Evolutionary conservation across 2,329 filamentous ascomycete species (phyloP).

Genomic region (Endoconidiophora polonica): DNA sequence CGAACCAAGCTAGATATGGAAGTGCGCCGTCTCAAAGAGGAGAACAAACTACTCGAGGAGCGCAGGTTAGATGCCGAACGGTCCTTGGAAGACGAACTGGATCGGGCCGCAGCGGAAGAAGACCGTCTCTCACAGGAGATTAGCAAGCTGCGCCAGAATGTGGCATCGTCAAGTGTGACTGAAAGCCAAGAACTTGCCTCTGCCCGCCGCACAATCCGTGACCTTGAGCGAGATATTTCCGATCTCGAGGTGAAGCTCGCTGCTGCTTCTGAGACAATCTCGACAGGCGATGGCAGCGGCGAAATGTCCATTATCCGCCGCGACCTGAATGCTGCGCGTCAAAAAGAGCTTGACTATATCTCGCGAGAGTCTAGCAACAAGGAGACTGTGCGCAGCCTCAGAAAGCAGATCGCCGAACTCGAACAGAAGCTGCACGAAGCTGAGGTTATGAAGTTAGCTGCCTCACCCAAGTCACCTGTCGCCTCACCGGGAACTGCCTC

Average conservation of each 20-base stretch:
- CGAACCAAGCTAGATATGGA: slow-evolving; percentile 53
- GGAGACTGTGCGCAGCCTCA: slow-evolving; percentile 44
- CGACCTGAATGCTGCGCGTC: slow-evolving; percentile 45
- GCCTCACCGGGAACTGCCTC: slow-evolving; percentile 29
- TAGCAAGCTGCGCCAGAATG: slow-evolving; percentile 29
- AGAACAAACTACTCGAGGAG: slow-evolving; percentile 39
- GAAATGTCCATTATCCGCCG: slow-evolving; percentile 45
- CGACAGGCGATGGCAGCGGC: slow-evolving; percentile 26
- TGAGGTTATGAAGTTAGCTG: slow-evolving; percentile 31
- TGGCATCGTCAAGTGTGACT: slow-evolving; percentile 27
- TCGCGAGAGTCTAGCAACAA: slow-evolving; percentile 50
- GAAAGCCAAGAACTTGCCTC: slow-evolving; percentile 38
- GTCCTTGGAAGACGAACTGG: slow-evolving; percentile 48
- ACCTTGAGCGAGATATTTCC: slow-evolving; percentile 45
- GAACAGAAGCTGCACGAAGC: slow-evolving; percentile 52
- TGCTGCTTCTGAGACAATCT: slow-evolving; percentile 18
- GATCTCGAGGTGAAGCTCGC: slow-evolving; percentile 33
- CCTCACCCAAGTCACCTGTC: neutral
- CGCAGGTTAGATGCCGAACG: slow-evolving; percentile 43
- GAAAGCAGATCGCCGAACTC: slow-evolving; percentile 47
- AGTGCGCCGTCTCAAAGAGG: slow-evolving; percentile 45
- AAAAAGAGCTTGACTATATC: slow-evolving; percentile 46
- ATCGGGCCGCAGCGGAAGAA: slow-evolving; percentile 49
- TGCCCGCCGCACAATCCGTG: slow-evolving; percentile 44
- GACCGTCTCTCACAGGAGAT: slow-evolving; percentile 41